Conservation (phyloP, 768 basidiomycete species). For the Gautieria morchelliformis region DNA sequence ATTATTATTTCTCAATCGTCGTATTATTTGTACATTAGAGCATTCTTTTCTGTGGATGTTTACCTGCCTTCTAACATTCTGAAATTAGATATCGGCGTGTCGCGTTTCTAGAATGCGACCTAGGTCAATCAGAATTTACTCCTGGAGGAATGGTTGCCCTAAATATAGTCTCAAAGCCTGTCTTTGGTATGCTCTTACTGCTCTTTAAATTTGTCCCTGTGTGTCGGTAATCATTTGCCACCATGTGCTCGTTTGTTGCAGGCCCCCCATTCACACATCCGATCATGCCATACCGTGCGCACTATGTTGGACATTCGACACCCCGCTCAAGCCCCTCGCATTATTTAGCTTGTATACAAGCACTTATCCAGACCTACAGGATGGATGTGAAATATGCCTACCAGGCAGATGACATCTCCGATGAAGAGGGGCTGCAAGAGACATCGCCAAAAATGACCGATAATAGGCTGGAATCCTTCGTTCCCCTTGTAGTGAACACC, state of each 20-base stretch:
- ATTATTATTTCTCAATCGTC: constrained; percentile 5
- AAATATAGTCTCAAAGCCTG: constrained; percentile 52
- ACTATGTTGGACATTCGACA: constrained; percentile 73
- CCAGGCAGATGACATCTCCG: constrained; percentile 11
- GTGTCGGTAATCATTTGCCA: too few relatives aligned
- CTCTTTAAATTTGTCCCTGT: not conserved
- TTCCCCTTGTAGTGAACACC: constrained; percentile 88
- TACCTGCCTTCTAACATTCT: constrained; percentile 2
- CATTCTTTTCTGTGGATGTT: not conserved
- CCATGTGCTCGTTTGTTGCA: constrained; percentile 18
- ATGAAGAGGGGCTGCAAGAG: constrained; percentile 14
- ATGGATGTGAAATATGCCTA: constrained; percentile 52
- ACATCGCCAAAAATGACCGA: constrained; percentile 12
- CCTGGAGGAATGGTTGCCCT: constrained; percentile 80
- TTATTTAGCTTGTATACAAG: constrained; percentile 62
- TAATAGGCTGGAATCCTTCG: constrained; percentile 38
- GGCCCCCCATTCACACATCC: constrained; percentile 88
- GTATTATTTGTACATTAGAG: not conserved
- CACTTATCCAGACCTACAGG: constrained; percentile 57
- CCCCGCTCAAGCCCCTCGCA: constrained; percentile 68
- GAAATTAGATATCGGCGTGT: constrained; percentile 59
- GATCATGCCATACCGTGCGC: constrained; percentile 56
- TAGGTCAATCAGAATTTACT: constrained; percentile 91
- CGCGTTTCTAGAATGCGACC: constrained; percentile 86
- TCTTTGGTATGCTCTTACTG: constrained; percentile 50